A percentile compares a stretch with the other conserved stretches of the same genome.
Conservation (phyloP, 371 early-diverging fungal genomes). For the Apophysomyces variabilis region DNA sequence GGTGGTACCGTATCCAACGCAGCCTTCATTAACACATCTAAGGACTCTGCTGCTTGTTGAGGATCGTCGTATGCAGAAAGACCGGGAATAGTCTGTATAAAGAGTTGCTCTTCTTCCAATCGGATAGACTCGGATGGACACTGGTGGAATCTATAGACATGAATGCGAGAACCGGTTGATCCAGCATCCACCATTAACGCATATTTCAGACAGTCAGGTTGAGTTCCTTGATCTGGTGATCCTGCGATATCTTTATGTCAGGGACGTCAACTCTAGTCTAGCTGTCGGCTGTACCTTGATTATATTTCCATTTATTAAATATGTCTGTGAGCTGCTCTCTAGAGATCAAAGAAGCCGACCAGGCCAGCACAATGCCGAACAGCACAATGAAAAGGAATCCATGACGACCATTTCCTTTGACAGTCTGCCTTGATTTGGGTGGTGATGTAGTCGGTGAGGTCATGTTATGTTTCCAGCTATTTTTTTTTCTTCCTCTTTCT, state of each 20-base stretch:
- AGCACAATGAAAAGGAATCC: conserved; percentile 13
- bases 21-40: conserved; percentile 76
- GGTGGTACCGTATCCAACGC: conserved; percentile 78
- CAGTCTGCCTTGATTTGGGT: background rate
- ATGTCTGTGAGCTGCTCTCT: conserved; percentile 5
- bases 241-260: background rate
- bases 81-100: conserved; percentile 88
- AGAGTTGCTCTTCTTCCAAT: conserved; percentile 78
- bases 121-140: conserved; percentile 51
- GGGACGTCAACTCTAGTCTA: background rate
- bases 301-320: background rate
- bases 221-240: background rate
- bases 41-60: conserved; percentile 75
- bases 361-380: conserved; percentile 18
- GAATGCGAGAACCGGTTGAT: conserved; percentile 95
- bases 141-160: conserved; percentile 90
- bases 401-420: background rate
- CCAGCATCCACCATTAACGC: conserved; percentile 95
- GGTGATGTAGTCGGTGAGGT: background rate
- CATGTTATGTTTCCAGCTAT: background rate
- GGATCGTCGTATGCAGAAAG: conserved; percentile 82
- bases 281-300: background rate
- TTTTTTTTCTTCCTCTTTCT: background rate
- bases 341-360: conserved; percentile 11
- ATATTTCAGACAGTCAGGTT: conserved; percentile 45